phyloP scores from a whole-genome alignment of 345 rosid genomes.

The Rhodomyrtus tomentosa region DNA sequence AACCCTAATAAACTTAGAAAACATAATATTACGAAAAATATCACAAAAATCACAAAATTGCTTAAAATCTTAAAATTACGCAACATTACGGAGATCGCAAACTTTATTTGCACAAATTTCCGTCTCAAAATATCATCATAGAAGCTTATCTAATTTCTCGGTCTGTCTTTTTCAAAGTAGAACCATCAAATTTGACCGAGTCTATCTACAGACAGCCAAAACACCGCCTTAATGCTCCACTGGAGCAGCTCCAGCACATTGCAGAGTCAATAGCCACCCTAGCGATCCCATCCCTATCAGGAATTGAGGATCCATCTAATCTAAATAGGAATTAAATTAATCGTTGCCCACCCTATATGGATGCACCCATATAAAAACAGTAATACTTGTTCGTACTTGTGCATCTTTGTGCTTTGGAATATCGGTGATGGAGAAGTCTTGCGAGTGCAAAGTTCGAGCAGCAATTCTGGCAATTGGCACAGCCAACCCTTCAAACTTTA shows the following conservation, averaged over 20 bases:
- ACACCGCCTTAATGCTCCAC: neutral
- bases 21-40: no score
- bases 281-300: neutral
- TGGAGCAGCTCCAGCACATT: neutral
- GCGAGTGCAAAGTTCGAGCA: neutral
- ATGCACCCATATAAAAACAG: neutral
- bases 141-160: neutral
- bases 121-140: neutral
- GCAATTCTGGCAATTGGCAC: neutral
- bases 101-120: no score
- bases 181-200: neutral
- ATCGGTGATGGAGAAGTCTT: neutral
- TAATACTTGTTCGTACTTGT: neutral
- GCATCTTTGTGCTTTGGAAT: neutral
- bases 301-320: neutral
- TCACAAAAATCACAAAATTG: no score
- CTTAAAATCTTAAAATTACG: no score
- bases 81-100: no score
- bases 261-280: neutral
- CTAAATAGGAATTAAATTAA: neutral
- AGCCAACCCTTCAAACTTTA: neutral
- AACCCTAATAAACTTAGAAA: no score
- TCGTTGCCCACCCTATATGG: neutral
- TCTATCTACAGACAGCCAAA: neutral
- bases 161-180: neutral